phyloP scores from a whole-genome alignment of 257 asterid species.

The Mitragyna speciosa region DNA sequence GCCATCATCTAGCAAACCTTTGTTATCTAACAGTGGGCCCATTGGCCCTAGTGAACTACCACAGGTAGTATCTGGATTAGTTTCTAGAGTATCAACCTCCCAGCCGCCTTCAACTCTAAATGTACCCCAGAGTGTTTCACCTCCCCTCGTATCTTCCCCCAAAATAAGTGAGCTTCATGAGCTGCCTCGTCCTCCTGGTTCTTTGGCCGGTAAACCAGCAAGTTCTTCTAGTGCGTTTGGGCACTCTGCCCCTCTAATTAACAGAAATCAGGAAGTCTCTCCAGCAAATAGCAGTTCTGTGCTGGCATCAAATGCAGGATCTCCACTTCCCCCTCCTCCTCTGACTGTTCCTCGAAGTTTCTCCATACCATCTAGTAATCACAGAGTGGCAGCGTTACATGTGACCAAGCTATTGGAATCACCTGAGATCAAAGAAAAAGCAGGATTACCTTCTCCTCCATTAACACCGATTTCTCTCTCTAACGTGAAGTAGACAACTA shows the following conservation, averaged over 20 bases:
- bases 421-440: conserved; percentile 43
- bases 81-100: conserved; percentile 41
- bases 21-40: conserved; percentile 56
- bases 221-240: conserved; percentile 54
- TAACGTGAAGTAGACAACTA: conserved; percentile 46
- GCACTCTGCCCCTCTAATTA: conserved; percentile 76
- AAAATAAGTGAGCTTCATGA: conserved; percentile 89
- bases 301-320: conserved; percentile 47
- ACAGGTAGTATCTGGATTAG: conserved; percentile 47
- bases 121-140: conserved; percentile 56
- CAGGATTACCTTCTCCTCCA: conserved; percentile 67
- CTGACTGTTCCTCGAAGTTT: conserved; percentile 71
- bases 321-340: conserved; percentile 78
- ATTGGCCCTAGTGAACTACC: conserved; percentile 50
- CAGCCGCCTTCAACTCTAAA: conserved; percentile 46
- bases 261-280: conserved; percentile 59
- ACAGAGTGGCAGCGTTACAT: conserved; percentile 45
- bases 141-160: conserved; percentile 73
- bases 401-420: conserved; percentile 60
- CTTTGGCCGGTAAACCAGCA: conserved; percentile 47
- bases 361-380: conserved; percentile 70
- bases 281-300: conserved; percentile 55
- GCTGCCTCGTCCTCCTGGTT: conserved; percentile 97
- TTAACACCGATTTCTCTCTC: conserved; percentile 72
- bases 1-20: conserved; percentile 55